Conservation (phyloP, 176 grass and related monocot species). For the Paspalum vaginatum region DNA sequence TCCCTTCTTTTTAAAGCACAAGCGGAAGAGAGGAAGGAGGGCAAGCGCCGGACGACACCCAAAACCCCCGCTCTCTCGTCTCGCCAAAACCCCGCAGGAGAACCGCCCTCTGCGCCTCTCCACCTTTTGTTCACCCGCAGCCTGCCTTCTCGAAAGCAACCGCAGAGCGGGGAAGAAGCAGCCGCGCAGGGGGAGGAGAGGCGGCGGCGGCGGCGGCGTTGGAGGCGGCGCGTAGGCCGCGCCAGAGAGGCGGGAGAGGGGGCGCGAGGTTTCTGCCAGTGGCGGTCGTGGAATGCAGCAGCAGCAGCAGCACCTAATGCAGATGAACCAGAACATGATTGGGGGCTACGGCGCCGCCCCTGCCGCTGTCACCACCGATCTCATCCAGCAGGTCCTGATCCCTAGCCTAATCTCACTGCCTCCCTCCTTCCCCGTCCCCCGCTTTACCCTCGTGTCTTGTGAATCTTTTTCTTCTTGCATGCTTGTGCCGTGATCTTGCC, state of each 20-base stretch:
- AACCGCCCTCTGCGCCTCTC: neutral
- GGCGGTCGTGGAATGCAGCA: constrained; percentile 62
- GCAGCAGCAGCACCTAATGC: constrained; percentile 94
- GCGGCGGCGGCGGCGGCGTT: neutral
- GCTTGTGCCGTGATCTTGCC: neutral
- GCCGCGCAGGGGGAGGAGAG: constrained; percentile 35
- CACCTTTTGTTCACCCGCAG: constrained; percentile 17
- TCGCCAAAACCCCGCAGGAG: constrained; percentile 50
- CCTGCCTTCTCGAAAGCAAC: constrained; percentile 39
- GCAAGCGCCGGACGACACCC: neutral
- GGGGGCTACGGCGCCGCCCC: constrained; percentile 80
- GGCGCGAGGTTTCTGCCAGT: constrained; percentile 34
- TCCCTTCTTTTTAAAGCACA: constrained; percentile 39
- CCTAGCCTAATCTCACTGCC: constrained; percentile 3
- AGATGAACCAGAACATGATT: constrained; percentile 97
- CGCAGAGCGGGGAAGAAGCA: constrained; percentile 25
- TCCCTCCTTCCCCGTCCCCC: neutral
- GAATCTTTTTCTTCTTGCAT: neutral
- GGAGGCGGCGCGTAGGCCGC: constrained; percentile 27
- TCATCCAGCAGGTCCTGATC: constrained; percentile 85
- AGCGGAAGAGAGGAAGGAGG: too few relatives aligned
- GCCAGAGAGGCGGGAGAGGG: neutral
- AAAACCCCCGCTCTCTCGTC: constrained; percentile 21
- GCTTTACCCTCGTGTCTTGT: neutral
- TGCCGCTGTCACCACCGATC: constrained; percentile 82